Conservation (phyloP, 352 stramenopile species). For the Phytophthora megakarya region DNA sequence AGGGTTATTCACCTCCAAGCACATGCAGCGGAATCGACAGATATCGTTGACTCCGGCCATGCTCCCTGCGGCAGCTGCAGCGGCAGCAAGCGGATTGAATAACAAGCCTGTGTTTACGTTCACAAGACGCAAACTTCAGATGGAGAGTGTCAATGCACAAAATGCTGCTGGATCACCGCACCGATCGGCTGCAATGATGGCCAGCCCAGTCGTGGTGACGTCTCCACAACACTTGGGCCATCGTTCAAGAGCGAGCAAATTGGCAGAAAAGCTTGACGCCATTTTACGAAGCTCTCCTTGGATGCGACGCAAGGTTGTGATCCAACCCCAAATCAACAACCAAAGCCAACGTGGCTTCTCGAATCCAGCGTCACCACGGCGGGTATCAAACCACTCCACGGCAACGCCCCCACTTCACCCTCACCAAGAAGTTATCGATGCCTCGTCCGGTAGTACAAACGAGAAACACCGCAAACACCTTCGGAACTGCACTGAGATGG, state of each 20-base stretch:
- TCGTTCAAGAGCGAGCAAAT: constrained; percentile 37
- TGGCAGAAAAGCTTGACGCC: constrained; percentile 65
- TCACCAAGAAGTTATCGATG: constrained; percentile 10
- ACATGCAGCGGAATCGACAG: constrained; percentile 31
- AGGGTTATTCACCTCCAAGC: constrained; percentile 35
- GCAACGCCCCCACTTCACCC: constrained; percentile 8
- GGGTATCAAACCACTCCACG: constrained; percentile 7
- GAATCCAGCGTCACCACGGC: constrained; percentile 14
- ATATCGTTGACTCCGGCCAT: constrained; percentile 31
- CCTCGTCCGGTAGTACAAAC: constrained; percentile 8
- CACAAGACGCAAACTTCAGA: constrained; percentile 31
- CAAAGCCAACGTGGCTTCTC: constrained; percentile 23
- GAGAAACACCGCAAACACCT: constrained; percentile 8
- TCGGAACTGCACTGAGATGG: constrained; percentile 18
- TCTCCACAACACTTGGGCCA: constrained; percentile 31
- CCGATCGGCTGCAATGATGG: constrained; percentile 3
- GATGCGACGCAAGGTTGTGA: constrained; percentile 63
- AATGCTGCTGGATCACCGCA: neutral
- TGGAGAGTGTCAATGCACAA: constrained; percentile 15
- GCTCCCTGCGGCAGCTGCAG: constrained; percentile 25
- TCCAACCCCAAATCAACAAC: constrained; percentile 41
- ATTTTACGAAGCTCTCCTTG: constrained; percentile 60
- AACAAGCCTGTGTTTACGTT: constrained; percentile 38
- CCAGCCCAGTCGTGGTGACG: constrained; percentile 1
- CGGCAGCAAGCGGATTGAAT: constrained; percentile 23